Evolutionary conservation across 225 moss, liverwort and hornwort genomes (phyloP).

Genomic region (Pleurozium schreberi): DNA sequence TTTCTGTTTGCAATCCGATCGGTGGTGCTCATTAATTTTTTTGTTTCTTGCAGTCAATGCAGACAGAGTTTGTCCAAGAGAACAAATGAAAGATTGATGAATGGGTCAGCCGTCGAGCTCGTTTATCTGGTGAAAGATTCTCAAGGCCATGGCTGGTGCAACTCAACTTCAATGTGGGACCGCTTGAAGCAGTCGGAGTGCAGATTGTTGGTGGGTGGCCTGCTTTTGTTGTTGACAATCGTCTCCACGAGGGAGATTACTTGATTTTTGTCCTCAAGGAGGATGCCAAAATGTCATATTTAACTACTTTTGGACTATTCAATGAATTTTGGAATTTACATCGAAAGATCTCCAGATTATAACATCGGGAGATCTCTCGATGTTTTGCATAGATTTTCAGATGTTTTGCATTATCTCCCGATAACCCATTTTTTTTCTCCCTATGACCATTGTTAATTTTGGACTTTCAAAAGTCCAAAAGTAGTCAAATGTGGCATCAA

Average conservation of each 20-base stretch:
- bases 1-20: too few species aligned
- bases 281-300: too few species aligned
- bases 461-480: too few species aligned
- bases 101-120: not conserved
- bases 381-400: too few species aligned
- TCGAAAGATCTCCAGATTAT: too few species aligned
- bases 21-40: not conserved
- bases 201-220: not conserved
- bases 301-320: too few species aligned
- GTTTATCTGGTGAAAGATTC: not conserved
- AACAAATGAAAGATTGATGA: not conserved
- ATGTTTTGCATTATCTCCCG: too few species aligned
- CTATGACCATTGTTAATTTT: too few species aligned
- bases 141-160: not conserved
- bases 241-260: not conserved
- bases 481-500: too few species aligned
- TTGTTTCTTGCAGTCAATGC: not conserved
- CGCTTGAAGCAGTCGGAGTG: not conserved
- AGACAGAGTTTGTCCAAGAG: not conserved
- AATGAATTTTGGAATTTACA: too few species aligned
- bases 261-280: not conserved
- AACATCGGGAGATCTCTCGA: too few species aligned
- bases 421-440: too few species aligned
- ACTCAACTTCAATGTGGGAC: not conserved
- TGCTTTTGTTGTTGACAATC: not conserved